Evolutionary conservation across 768 basidiomycete genomes (phyloP), one percentile per base, ranked within the genome.

Genomic region (Tubosaeta brunneosetosa): DNA sequence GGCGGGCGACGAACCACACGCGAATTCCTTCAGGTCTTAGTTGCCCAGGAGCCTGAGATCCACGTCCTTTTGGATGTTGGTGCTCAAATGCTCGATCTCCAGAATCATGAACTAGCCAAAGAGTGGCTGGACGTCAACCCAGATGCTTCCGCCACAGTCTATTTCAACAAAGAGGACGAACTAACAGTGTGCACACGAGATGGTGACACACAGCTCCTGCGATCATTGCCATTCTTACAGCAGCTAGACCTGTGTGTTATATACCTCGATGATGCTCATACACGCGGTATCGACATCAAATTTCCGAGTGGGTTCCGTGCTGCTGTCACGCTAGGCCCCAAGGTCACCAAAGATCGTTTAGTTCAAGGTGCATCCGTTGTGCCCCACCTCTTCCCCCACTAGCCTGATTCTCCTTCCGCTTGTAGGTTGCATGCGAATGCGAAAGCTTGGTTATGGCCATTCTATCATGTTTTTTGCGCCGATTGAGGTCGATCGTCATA

Each of bases 401-500:
- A 6, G 34, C 14, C 14, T 16, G 0, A 10, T 11, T 43, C 41
- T 9, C 9, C 25, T n/a, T 9, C 2, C 14, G 8, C n/a, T 13
- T 62, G 63, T 9, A 79, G 79, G 77, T 12, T 80, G 79, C 47
- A 81, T 80, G 80, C 69, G 79, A 9, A 79, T 81, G 78, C 70
- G 80, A 10, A 71, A 70, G 55, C 69, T 81, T 0, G 79, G 79
- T 16, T 57, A 63, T 6, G 74, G 72, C 0, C 79, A 81, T 49
- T 74, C 78, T 3, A 57, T 79, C 25, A 63, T 75, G 52, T 80
- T 81, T 55, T 76, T 77, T 37, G 77, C 77, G 3, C 73, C 79
- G 9, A 61, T 58, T 60, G 80, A 79, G 42, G 65, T 78, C 5
- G 73, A 75, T 49, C 57, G 55, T 41, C 50, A 52, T 1, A 79